Evolutionary conservation across 495 filamentous ascomycete species (phyloP), one percentile per base, ranked within the genome.

Genomic region (Saxispiralis lemnorum): DNA sequence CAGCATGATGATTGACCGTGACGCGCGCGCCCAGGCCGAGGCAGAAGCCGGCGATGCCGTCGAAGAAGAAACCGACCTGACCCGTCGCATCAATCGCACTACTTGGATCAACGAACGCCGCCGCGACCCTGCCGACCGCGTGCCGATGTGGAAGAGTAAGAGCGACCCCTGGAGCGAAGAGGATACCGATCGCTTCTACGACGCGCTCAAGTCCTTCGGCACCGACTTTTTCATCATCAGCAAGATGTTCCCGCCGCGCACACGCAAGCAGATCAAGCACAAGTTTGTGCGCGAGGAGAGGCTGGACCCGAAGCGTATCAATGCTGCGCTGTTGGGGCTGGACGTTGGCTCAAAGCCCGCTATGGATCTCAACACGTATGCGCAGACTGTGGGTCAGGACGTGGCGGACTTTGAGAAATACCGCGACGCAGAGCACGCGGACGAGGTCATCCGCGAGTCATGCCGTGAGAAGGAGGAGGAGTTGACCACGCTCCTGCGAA

Each of bases 231-330:
- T 77, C 59, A 81, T 84, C 51, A 92, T 97, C 53, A 72, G 74
- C 52, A 76, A 73, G 46, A 67, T 94, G 67, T 93, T 97, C 55
- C 75, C 76, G 0, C 73, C 73, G 21, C 71, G 80, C 16, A 81
- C 67, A 18, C 68, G 89, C 39, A 73, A 77, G 14, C 75, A 84
- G 51, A 76, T 96, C 57, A 94, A 95, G 63, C 61, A 80, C 37
- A 97, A 96, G 59, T 97, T 92, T 64, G 82, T 80, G 50, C 81
- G 79, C 41, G 89, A 97, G 61, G 92, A 96, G 62, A 68, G 74
- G n/a, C 63, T 71, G n/a, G 67, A 83, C 49, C 75, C 81, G 2
- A 57, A 65, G 12, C 68, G 72, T 36, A 73, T 97, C 51, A 78
- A 76, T 34, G 68, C 68, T 5, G 76, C 79, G 0, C 65, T 95